Evolutionary conservation across 2,329 filamentous ascomycete genomes (phyloP), one percentile per base, ranked within the genome.

Genomic region (Cadophora sp.): DNA sequence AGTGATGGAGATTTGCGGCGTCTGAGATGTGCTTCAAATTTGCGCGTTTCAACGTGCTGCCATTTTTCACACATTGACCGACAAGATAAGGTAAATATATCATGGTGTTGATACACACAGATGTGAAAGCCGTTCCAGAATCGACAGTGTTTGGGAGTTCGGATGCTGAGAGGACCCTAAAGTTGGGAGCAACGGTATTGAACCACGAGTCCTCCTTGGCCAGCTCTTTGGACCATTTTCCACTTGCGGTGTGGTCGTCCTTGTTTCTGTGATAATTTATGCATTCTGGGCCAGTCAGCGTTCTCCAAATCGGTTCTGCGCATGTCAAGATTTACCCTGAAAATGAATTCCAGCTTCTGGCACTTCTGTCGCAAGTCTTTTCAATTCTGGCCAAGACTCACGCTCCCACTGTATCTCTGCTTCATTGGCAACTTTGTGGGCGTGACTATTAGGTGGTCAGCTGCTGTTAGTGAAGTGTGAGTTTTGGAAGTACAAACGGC

Each of bases 61-160:
- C 91, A 68, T 88, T 87, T 75, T 88, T 89, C 34, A 91, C 84
- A 78, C 92, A 96, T 80, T 95, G 90, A 0, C 92, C 91, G 0
- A 92, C 83, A 0, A 97, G 88, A 89, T 92, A 97, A 3, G 92
- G 89, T 1, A 97, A 87, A 80, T 97, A 97, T 64, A 97, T 81
- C 56, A 92, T 88, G 0, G 92, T 92, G 81, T 97, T 97, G 79
- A 97, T 94, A 81, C 94, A 97, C 46, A 97, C 89, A 0, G 92
- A 94, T 8, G 88, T 92, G 79, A 95, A 97, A 67, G 86, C 83
- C 64, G 87, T 91, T 26, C 89, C 93, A 14, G 89, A 63, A 91
- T 68, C 92, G 89, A 66, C 90, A 86, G 24, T 87, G 91, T 0
- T 81, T 74, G 87, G 86, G 2, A 97, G 81, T 73, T 91, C 83